Evolutionary conservation across 495 filamentous ascomycete species (phyloP).

Genomic region (Podospora fimiseda): DNA sequence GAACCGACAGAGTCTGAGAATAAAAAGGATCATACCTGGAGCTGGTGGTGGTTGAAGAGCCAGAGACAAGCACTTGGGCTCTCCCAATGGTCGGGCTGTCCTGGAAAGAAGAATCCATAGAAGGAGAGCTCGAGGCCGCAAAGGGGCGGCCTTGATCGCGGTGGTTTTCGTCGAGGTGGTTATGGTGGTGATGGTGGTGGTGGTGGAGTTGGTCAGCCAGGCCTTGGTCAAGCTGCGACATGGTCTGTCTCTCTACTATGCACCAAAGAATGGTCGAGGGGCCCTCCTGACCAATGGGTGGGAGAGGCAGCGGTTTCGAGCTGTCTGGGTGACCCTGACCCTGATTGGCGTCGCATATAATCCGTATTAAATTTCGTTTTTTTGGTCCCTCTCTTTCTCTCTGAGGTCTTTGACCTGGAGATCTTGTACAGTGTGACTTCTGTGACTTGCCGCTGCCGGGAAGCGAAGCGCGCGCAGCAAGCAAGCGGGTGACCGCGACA

Average conservation of each 20-base stretch:
- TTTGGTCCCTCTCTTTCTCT: neutral
- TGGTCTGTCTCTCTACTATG: slow-evolving; percentile 35
- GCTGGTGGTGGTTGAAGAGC: slow-evolving; percentile 14
- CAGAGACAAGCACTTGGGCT: slow-evolving; percentile 17
- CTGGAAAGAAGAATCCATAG: slow-evolving; percentile 26
- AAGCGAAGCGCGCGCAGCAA: slow-evolving; percentile 4
- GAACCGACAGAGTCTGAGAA: neutral
- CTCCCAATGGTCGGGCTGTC: slow-evolving; percentile 37
- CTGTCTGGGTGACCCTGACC: slow-evolving; percentile 43
- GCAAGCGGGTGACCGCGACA: neutral
- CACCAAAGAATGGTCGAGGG: slow-evolving; percentile 17
- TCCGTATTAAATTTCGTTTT: slow-evolving; percentile 10
- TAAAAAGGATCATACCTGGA: slow-evolving; percentile 22
- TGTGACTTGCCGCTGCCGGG: neutral
- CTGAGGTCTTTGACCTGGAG: too few species aligned
- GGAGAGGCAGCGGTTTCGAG: slow-evolving; percentile 37
- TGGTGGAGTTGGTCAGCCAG: slow-evolving; percentile 29
- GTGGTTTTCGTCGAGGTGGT: too few species aligned
- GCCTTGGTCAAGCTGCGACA: slow-evolving; percentile 42
- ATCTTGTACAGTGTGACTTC: too few species aligned
- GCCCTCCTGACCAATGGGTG: slow-evolving; percentile 26
- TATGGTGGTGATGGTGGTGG: slow-evolving; percentile 18
- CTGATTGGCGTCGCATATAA: slow-evolving; percentile 45
- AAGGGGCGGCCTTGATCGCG: slow-evolving; percentile 28
- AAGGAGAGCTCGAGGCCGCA: slow-evolving; percentile 13